Evolutionary conservation across 331 rosid genomes (phyloP).

Genomic region (Rhamnella rubrinervis): DNA sequence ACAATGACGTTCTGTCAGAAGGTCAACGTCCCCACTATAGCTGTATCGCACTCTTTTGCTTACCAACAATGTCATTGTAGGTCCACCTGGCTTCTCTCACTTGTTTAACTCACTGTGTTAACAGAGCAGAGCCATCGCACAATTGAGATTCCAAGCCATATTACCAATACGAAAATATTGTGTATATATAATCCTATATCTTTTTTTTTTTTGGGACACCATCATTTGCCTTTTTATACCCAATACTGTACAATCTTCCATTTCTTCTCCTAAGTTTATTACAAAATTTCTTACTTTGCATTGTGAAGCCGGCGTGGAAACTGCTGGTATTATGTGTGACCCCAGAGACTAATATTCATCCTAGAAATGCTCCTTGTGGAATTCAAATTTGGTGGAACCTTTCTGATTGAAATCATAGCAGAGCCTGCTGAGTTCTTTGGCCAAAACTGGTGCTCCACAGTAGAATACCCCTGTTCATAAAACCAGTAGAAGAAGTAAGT

Average conservation of each 20-base stretch:
- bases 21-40: slow-evolving; percentile 43
- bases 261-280: slow-evolving; percentile 27
- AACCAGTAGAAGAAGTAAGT: slow-evolving; percentile 13
- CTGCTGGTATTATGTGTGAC: slow-evolving; percentile 1
- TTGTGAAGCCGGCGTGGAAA: slow-evolving; percentile 24
- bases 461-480: slow-evolving; percentile 79
- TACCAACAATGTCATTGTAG: slow-evolving; percentile 17
- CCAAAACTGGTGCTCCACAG: slow-evolving; percentile 98
- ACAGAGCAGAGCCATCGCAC: slow-evolving; percentile 30
- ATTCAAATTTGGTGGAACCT: slow-evolving; percentile 94
- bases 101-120: slow-evolving; percentile 27
- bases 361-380: slow-evolving; percentile 96
- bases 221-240: neutral
- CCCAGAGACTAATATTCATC: neutral
- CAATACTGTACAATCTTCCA: slow-evolving; percentile 41
- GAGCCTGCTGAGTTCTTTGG: slow-evolving; percentile 89
- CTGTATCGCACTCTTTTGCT: slow-evolving; percentile 47
- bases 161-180: neutral
- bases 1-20: slow-evolving; percentile 16
- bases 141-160: slow-evolving; percentile 7
- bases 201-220: neutral
- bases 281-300: slow-evolving; percentile 30
- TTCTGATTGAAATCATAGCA: slow-evolving; percentile 89
- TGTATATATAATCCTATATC: neutral
- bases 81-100: slow-evolving; percentile 17